Evolutionary conservation across 345 rosid species (phyloP), one percentile per base, ranked within the genome.

Genomic region (Hibiscus trionum): DNA sequence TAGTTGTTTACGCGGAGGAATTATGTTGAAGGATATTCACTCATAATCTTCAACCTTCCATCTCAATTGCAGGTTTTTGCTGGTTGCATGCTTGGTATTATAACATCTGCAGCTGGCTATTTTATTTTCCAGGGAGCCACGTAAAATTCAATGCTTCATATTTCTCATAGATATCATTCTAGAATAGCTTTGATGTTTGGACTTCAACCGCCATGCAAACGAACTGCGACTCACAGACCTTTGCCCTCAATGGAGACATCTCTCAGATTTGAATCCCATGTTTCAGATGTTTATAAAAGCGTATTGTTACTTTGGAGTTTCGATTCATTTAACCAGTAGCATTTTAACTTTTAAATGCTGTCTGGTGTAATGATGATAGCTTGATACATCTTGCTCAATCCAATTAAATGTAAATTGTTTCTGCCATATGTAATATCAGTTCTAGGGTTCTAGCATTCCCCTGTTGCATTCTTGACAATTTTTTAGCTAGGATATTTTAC

Each of bases 41-140:
- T 37, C 42, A 29, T 42, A 47, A 14, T 16, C 1, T 21, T 55
- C 16, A 49, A 53, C 67, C 49, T 68, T 46, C 15, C 33, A 67
- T 42, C 71, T 21, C 4, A 7, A 39, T 76, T 50, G 46, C 80
- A 94, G 98, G 98, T 91, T 33, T 29, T 88, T 75, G 97, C 87
- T 5, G 98, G 98, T 69, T 84, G 88, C n/a, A 64, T 90, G 60
- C 95, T 94, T 29, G 98, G 98, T 44, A 75, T 79, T 26, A 73
- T 60, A 12, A 90, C 96, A 3, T 89, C 81, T 58, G 80, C 72
- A 42, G 37, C 78, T 27, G 98, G 98, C 74, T 82, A 84, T 75
- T 21, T 90, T 60, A 82, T 91, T 72, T 69, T 69, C 69, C 61
- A 75, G 72, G 33, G 64, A 15, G 27, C 21, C n/a, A 74, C 81